Percentiles rank a stretch among this genome's conserved stretches.
These are phyloP conservation scores for Carallia brachiata DNA, from an alignment of 345 rosid species.

Conservation along the genomic window DNA sequence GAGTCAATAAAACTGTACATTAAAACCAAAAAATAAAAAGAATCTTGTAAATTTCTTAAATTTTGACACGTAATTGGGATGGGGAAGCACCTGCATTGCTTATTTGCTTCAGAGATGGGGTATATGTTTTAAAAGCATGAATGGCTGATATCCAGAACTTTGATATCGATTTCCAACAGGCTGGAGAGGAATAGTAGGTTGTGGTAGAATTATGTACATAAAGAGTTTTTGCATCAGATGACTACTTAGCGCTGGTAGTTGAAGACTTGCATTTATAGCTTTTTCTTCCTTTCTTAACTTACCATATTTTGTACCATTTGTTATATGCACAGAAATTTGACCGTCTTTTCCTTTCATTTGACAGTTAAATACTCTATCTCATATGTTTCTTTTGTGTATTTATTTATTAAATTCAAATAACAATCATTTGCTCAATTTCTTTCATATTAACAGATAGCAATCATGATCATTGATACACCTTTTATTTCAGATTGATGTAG, in stretches of 20 bases:
- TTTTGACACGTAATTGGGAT: neutral
- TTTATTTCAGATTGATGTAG: constrained; percentile 66
- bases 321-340: neutral
- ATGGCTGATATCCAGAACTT: neutral
- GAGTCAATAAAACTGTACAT: neutral
- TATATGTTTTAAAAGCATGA: neutral
- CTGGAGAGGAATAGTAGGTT: neutral
- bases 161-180: neutral
- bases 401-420: too few species aligned
- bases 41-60: neutral
- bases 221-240: neutral
- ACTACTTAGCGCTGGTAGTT: neutral
- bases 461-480: constrained; percentile 6
- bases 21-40: neutral
- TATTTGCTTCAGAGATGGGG: neutral
- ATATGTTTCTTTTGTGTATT: neutral
- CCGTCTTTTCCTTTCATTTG: neutral
- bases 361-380: neutral
- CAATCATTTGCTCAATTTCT: too few species aligned
- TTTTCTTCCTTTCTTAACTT: neutral
- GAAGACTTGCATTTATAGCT: neutral
- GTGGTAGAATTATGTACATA: neutral
- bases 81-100: neutral
- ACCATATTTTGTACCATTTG: neutral
- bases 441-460: too few species aligned